Conservation (phyloP, 2,329 filamentous ascomycete species). For the Lizonia empirigonia region DNA sequence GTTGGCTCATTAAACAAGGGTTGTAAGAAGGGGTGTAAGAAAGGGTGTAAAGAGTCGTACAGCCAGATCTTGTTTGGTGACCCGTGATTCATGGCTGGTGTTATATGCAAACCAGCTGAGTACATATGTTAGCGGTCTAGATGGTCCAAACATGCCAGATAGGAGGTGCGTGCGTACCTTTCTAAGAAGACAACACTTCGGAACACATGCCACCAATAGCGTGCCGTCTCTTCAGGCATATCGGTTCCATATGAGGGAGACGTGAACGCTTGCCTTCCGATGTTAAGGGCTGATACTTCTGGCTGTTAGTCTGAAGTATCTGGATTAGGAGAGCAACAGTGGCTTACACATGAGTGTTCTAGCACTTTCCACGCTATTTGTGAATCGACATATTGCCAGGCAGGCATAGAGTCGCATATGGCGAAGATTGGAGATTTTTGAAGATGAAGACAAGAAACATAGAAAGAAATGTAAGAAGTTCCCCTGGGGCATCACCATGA, state of each 20-base stretch:
- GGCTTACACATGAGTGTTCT: slow-evolving; percentile 9
- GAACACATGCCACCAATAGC: slow-evolving; percentile 11
- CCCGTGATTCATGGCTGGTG: slow-evolving; percentile 9
- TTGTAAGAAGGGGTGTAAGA: neutral
- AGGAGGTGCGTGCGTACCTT: slow-evolving; percentile 8
- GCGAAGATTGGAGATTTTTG: neutral
- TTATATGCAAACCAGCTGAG: slow-evolving; percentile 15
- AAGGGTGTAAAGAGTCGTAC: slow-evolving; percentile 3
- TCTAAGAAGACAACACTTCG: slow-evolving; percentile 11
- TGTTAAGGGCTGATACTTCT: slow-evolving; percentile 8
- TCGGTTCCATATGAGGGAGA: slow-evolving; percentile 2
- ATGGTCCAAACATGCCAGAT: too few relatives aligned
- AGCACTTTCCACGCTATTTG: slow-evolving; percentile 5
- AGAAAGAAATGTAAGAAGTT: slow-evolving; percentile 9
- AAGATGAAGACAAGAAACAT: slow-evolving; percentile 3
- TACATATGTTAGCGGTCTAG: too few relatives aligned
- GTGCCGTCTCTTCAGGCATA: neutral
- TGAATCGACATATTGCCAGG: slow-evolving; percentile 15
- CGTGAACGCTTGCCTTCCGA: slow-evolving; percentile 5
- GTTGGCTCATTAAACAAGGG: neutral
- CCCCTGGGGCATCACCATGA: neutral
- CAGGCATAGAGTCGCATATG: slow-evolving; percentile 14
- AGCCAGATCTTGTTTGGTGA: slow-evolving; percentile 8
- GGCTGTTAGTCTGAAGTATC: neutral
- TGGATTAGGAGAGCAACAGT: neutral